These are phyloP conservation scores for Sambucus nigra DNA, from an alignment of 129 eudicot species.

Conservation along the genomic window DNA sequence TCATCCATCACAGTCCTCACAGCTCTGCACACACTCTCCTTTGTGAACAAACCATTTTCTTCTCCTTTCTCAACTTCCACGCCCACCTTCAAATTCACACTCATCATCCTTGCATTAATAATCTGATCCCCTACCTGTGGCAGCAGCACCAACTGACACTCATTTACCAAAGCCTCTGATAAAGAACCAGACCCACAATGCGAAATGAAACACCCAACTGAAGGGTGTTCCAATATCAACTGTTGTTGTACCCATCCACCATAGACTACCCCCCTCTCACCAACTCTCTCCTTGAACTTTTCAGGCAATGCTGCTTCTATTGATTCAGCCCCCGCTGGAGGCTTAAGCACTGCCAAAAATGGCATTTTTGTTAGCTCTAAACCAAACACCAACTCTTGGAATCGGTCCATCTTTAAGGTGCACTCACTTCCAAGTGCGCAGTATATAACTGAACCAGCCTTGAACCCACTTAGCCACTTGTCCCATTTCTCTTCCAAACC, in stretches of 20 bases:
- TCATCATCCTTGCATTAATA: not conserved
- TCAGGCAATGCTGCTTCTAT: not conserved
- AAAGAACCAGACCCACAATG: not conserved
- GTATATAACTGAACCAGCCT: not conserved
- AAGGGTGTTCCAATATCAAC: slow-evolving; percentile 3
- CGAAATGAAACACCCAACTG: slow-evolving; percentile 9
- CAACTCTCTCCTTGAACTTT: not conserved
- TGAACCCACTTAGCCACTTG: slow-evolving; percentile 5
- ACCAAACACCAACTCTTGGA: slow-evolving; percentile 7
- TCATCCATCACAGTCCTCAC: not conserved
- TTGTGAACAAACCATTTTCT: not conserved
- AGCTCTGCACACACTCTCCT: not conserved
- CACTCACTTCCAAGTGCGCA: slow-evolving; percentile 9
- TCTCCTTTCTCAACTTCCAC: slow-evolving; percentile 2
- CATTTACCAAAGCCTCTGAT: not conserved
- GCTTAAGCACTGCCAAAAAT: not conserved
- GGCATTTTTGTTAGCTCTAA: not conserved
- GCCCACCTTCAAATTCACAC: not conserved
- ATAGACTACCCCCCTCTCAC: slow-evolving; percentile 12
- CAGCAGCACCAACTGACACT: not conserved
- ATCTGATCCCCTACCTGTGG: not conserved
- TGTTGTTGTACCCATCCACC: slow-evolving; percentile 12
- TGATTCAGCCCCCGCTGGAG: not conserved
- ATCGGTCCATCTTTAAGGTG: not conserved
- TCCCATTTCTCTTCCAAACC: slow-evolving; percentile 1